Conservation (phyloP, 441 rosid genomes). For the Mallotus japonicus region DNA sequence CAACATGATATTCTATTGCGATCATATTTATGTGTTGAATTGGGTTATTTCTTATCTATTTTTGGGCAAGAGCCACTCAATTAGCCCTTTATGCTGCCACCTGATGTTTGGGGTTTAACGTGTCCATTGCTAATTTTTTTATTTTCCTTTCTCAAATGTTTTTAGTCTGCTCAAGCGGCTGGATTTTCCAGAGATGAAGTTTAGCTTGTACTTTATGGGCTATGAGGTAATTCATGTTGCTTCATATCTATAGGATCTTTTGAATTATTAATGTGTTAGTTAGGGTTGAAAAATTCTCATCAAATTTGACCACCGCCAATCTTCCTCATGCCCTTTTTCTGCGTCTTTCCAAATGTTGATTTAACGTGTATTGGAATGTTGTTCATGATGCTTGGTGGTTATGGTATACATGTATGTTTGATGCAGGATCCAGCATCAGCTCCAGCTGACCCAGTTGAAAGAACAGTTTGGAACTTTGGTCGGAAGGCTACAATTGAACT, state of each 20-base stretch:
- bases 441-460: conserved; percentile 67
- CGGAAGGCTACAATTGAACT: conserved; percentile 77
- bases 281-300: not conserved
- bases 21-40: not conserved
- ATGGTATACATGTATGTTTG: conserved; percentile 13
- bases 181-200: conserved; percentile 89
- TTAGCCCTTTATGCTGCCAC: not conserved
- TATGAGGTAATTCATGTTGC: conserved; percentile 55
- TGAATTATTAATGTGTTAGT: not conserved
- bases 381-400: conserved; percentile 5
- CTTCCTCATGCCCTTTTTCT: not conserved
- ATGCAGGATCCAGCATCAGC: conserved; percentile 63
- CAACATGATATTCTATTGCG: not conserved
- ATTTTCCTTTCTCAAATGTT: conserved; percentile 6
- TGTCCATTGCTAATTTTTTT: not conserved
- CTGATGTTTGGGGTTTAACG: not conserved
- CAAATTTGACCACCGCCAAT: not conserved
- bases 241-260: not conserved
- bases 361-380: not conserved
- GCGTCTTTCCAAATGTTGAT: not conserved
- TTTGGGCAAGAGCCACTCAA: not conserved
- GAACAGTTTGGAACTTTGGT: conserved; percentile 80
- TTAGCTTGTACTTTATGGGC: conserved; percentile 80
- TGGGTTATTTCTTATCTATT: not conserved
- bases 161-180: conserved; percentile 82